These are phyloP conservation scores for Caryopteris hybrid DNA, from an alignment of 305 asterid species.

Conservation along the genomic window DNA sequence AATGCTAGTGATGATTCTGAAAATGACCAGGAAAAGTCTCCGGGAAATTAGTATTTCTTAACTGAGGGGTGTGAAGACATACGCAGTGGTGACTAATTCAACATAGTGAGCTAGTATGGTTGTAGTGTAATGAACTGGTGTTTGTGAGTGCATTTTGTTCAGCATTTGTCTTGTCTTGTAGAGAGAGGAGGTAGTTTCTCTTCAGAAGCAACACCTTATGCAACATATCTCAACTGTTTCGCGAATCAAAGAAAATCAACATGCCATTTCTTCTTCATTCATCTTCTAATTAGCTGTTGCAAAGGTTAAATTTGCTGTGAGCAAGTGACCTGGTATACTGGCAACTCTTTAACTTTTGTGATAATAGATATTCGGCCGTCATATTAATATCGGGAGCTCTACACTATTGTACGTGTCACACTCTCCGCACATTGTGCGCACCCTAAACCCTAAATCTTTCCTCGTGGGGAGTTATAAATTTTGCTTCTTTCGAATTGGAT, in stretches of 20 bases:
- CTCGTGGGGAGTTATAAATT: too few species aligned
- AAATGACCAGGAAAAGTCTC: not conserved
- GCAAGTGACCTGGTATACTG: too few species aligned
- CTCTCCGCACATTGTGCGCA: too few species aligned
- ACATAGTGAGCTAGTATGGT: not conserved
- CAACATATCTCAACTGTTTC: not conserved
- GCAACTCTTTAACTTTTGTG: not conserved
- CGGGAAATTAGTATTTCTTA: not conserved
- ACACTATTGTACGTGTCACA: too few species aligned
- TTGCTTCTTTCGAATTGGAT: too few species aligned
- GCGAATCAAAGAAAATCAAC: not conserved
- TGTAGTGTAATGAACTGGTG: not conserved
- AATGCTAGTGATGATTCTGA: conserved; percentile 14
- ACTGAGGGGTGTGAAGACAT: not conserved
- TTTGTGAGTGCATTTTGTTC: not conserved
- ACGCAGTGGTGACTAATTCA: not conserved
- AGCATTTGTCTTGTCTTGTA: not conserved
- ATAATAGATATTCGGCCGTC: not conserved
- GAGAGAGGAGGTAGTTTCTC: not conserved
- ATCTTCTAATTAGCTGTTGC: not conserved
- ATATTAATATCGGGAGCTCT: too few species aligned
- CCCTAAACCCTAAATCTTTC: too few species aligned
- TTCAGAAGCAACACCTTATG: not conserved
- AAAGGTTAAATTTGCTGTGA: not conserved
- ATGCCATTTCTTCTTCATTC: too few species aligned